Base-by-base conservation (phyloP, 2,329 filamentous ascomycete genomes). In the Spiromastix sp. region DNA sequence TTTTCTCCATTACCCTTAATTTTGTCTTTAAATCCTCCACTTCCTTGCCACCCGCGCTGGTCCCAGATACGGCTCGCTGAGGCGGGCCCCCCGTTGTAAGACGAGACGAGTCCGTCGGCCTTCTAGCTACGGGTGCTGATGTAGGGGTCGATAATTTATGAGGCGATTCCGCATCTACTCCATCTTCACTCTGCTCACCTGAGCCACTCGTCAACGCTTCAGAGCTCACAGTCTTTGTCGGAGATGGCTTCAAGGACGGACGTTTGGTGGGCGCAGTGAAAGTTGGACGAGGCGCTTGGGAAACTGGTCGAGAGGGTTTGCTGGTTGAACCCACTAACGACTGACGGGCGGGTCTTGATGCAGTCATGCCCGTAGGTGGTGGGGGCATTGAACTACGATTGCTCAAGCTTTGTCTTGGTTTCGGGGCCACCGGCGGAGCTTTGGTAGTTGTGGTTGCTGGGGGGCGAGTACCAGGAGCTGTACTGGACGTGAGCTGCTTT, bases 21-120 rank as follows among this genome's bases (percentile, higher is more conserved):
- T 94, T 95, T 0, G 85, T 79, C 54, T 94, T 86, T 11, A 95
- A 66, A 45, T 93, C 85, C 46, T 95, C 87, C 13, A 89, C 76
- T 50, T 93, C 82, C 42, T 80, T 71, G 15, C 63, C 69, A 2
- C 71, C 60, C 1, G 71, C 66, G 5, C 72, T 59, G 38, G 60
- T 70, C 41, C 45, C 56, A 38, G 59, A 66, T 3, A 62, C 63
- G 9, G 67, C 66, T 15, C 68, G 58, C 45, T 54, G 61, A 19
- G 48, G 44, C 28, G 55, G 45, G 20, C 51, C 45, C 12, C 54
- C 56, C 16, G 48, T 51, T 4, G 45, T 47, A 41, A 47, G 42
- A 36, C 50, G 47, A 32, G 56, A 43, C 37, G 51, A 29, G 40
- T 45, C 37, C 7, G 47, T 32, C 11, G 46, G 34, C 30, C 51